phyloP scores from a whole-genome alignment of 2,329 filamentous ascomycete species.

The Aspergillus chevalieri region DNA sequence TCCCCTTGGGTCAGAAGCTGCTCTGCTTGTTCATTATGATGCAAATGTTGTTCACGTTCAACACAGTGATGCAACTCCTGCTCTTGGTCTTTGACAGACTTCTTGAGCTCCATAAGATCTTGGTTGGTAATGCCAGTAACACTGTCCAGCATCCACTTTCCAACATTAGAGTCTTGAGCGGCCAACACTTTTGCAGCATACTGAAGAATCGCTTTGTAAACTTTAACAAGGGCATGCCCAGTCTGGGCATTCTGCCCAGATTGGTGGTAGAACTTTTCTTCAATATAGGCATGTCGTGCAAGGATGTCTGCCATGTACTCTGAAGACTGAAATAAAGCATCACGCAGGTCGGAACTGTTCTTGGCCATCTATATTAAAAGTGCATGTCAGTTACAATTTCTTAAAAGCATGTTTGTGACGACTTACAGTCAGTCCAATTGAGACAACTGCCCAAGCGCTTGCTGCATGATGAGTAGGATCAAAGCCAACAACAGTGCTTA shows the following conservation, averaged over 20 bases:
- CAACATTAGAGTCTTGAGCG: not conserved
- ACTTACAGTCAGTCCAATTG: slow-evolving; percentile 12
- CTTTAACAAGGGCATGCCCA: slow-evolving; percentile 2
- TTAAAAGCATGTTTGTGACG: not conserved
- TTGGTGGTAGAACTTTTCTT: slow-evolving; percentile 7
- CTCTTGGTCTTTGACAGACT: slow-evolving; percentile 8
- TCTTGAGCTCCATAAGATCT: slow-evolving; percentile 6
- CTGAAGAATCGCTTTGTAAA: slow-evolving; percentile 10
- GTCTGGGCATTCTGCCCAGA: not conserved
- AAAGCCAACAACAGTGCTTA: slow-evolving; percentile 4
- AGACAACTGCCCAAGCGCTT: slow-evolving; percentile 13
- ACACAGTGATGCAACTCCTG: slow-evolving; percentile 5
- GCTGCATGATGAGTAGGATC: slow-evolving; percentile 12
- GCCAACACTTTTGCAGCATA: slow-evolving; percentile 6
- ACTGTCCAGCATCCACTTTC: slow-evolving; percentile 7
- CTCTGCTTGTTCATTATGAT: slow-evolving; percentile 3
- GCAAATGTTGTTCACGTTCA: slow-evolving; percentile 6
- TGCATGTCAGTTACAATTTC: not conserved
- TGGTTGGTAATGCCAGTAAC: slow-evolving; percentile 8
- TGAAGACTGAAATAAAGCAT: slow-evolving; percentile 11
- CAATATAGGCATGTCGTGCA: slow-evolving; percentile 7
- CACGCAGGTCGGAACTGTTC: slow-evolving; percentile 5
- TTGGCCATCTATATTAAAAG: slow-evolving; percentile 9
- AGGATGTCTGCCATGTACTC: slow-evolving; percentile 11
- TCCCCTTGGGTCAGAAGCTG: slow-evolving; percentile 5